Conservation (phyloP, 306 rosid species). For the Sicyos baderoa region DNA sequence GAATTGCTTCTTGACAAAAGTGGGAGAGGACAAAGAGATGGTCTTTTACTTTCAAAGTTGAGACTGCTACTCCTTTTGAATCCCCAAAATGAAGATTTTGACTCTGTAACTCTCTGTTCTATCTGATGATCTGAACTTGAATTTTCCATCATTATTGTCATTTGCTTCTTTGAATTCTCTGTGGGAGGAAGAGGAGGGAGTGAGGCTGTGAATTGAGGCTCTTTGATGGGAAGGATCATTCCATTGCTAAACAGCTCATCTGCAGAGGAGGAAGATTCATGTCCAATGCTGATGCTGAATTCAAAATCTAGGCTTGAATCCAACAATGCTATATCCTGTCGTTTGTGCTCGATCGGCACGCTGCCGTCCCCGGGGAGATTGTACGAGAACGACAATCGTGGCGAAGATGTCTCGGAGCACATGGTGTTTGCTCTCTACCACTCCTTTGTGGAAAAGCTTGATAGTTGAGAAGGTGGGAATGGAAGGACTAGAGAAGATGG, state of each 20-base stretch:
- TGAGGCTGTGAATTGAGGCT: slow-evolving; percentile 30
- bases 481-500: slow-evolving; percentile 19
- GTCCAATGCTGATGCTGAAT: slow-evolving; percentile 41
- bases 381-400: slow-evolving; percentile 66
- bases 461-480: neutral
- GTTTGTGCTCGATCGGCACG: slow-evolving; percentile 26
- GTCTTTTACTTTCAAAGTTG: slow-evolving; percentile 49
- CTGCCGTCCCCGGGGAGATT: slow-evolving; percentile 29
- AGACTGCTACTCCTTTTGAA: slow-evolving; percentile 79
- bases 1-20: slow-evolving; percentile 71
- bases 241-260: slow-evolving; percentile 91
- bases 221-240: slow-evolving; percentile 50
- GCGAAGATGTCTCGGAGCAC: slow-evolving; percentile 67
- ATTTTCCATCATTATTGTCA: slow-evolving; percentile 23
- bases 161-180: slow-evolving; percentile 34
- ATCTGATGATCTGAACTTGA: slow-evolving; percentile 19
- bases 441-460: neutral
- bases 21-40: slow-evolving; percentile 38
- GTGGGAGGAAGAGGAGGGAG: slow-evolving; percentile 37
- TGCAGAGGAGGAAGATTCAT: slow-evolving; percentile 57
- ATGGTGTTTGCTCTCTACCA: slow-evolving; percentile 22
- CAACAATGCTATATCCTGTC: slow-evolving; percentile 36
- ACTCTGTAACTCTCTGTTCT: slow-evolving; percentile 32
- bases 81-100: slow-evolving; percentile 73
- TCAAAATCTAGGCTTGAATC: slow-evolving; percentile 67